Evolutionary conservation across 495 filamentous ascomycete genomes (phyloP), one percentile per base, ranked within the genome.

Genomic region (Mytilinidion resinicola): DNA sequence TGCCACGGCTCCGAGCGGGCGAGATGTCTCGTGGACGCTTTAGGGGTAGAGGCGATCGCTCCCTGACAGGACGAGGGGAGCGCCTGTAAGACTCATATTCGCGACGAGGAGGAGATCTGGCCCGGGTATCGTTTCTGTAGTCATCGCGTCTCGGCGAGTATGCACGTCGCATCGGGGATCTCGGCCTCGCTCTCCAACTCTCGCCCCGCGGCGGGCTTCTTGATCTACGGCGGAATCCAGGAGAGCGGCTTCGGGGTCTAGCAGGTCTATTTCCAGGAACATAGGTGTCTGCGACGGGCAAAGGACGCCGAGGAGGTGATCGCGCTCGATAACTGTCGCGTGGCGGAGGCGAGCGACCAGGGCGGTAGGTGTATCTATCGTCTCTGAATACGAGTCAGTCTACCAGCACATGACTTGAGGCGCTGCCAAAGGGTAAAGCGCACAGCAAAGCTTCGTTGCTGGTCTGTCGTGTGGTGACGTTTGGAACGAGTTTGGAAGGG

Each of bases 311-410:
- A 53, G 67, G 64, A 8, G 62, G 68, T 35, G 60, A 69, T 46
- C 68, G 68, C 30, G 61, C 58, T 14, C 73, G 73, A 53, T 75
- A 75, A 50, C 67, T 69, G 47, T 75, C 70, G 33, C 58, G 61
- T 30, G 62, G 52, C 19, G 53, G 62, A 55, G 57, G 63, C 1
- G 61, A 67, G 43, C 60, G 60, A 51, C 15, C 34, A 36, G 60
- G 61, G 10, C 60, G 60, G 57, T 67, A 67, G 17, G 60, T 67
- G 49, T 62, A 66, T 51, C 63, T 59, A 20, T 66, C 63, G 17
- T 66, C 63, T 48, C 63, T 66, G 14, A 19, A 42, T 19, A 49
- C 19, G 8, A 21, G 46, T 49, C 2, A 49, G 46, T 30, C 19
- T 42, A 42, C 11, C 17, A 14, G 9, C 39, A 42, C 12, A 42